Percentiles rank a stretch among this genome's conserved stretches.
Evolutionary conservation across 768 basidiomycete genomes (phyloP).

Genomic region (Rhodocollybia butyracea): DNA sequence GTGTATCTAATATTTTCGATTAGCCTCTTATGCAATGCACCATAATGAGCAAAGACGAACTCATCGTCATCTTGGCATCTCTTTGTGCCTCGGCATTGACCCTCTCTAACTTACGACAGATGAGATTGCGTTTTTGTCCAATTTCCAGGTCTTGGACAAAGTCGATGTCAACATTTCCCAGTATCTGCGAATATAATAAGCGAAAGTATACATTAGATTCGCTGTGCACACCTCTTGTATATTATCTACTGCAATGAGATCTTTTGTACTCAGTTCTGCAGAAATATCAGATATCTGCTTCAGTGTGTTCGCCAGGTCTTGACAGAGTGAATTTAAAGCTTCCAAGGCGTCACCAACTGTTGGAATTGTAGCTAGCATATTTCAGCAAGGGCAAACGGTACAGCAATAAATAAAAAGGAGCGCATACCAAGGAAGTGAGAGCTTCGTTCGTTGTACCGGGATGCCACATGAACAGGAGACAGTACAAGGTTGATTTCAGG

Average conservation of each 20-base stretch:
- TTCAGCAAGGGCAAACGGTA: background rate
- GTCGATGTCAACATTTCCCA: slow-evolving; percentile 45
- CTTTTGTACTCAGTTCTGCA: slow-evolving; percentile 67
- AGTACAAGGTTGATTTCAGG: slow-evolving; percentile 70
- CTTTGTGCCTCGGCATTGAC: slow-evolving; percentile 35
- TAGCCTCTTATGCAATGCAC: background rate
- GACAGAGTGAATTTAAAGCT: slow-evolving; percentile 58
- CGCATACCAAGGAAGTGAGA: slow-evolving; percentile 55
- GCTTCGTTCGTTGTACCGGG: slow-evolving; percentile 54
- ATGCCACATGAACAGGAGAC: slow-evolving; percentile 59
- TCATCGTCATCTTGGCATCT: slow-evolving; percentile 52
- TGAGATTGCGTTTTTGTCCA: slow-evolving; percentile 62
- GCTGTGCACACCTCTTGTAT: slow-evolving; percentile 63
- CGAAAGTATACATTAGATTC: slow-evolving; percentile 10
- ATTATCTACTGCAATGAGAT: slow-evolving; percentile 69
- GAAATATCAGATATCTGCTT: slow-evolving; percentile 67
- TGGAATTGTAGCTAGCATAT: slow-evolving; percentile 61
- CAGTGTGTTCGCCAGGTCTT: slow-evolving; percentile 56
- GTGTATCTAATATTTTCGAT: slow-evolving; percentile 40
- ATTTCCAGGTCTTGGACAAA: slow-evolving; percentile 68
- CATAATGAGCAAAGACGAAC: slow-evolving; percentile 32
- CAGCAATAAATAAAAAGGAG: background rate
- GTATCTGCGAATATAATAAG: slow-evolving; percentile 34
- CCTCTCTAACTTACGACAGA: slow-evolving; percentile 57
- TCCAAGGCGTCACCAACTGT: slow-evolving; percentile 73